Conservation (phyloP, 768 basidiomycete genomes). For the Hydnomerulius pinastri region DNA sequence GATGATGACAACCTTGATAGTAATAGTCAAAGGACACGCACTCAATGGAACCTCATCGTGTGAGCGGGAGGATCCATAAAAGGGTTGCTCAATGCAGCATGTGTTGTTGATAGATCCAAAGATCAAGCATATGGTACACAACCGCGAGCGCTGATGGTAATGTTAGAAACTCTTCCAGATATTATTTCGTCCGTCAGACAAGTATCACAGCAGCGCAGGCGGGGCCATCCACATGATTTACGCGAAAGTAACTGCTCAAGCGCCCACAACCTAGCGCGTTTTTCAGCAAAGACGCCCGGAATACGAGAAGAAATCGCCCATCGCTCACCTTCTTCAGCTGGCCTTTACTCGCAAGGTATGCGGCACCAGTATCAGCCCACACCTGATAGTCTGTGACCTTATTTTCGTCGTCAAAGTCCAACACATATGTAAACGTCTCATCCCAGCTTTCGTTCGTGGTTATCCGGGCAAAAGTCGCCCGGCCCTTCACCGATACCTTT, state of each 20-base stretch:
- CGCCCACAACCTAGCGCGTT: neutral
- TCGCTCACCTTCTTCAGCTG: slow-evolving; percentile 29
- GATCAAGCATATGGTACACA: neutral
- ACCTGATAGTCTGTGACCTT: slow-evolving; percentile 64
- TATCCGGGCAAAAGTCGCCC: slow-evolving; percentile 57
- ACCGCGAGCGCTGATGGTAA: too few relatives aligned
- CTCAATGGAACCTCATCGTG: too few relatives aligned
- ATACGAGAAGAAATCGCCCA: neutral
- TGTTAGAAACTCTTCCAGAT: neutral
- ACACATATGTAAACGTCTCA: slow-evolving; percentile 59
- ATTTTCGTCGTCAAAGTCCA: slow-evolving; percentile 59
- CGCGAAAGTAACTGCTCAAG: neutral
- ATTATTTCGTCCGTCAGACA: neutral
- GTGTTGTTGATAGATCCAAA: neutral
- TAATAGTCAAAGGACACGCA: too few relatives aligned
- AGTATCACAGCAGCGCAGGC: neutral
- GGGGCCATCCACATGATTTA: neutral
- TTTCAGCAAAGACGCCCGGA: neutral
- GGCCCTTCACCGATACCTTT: slow-evolving; percentile 57
- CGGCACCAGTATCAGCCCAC: slow-evolving; percentile 69
- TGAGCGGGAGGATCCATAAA: too few relatives aligned
- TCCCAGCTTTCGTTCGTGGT: slow-evolving; percentile 56
- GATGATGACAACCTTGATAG: too few relatives aligned
- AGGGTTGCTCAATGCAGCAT: neutral
- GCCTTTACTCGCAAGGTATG: slow-evolving; percentile 60